These are phyloP conservation scores for Suillus bovinus DNA, from an alignment of 768 basidiomycete species.

Conservation along the genomic window DNA sequence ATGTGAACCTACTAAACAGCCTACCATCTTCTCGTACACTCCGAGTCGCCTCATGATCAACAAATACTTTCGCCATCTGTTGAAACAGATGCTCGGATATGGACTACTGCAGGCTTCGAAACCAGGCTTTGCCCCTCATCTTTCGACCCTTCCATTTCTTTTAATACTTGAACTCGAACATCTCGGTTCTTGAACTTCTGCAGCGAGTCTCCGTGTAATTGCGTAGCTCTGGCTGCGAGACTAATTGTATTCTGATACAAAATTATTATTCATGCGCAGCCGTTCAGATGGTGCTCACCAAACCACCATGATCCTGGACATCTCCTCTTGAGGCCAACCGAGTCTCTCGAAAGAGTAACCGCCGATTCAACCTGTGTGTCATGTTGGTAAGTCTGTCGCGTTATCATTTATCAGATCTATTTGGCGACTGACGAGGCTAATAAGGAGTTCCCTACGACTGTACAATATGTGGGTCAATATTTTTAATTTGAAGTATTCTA, in stretches of 20 bases:
- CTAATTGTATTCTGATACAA: not conserved
- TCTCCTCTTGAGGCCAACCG: not conserved
- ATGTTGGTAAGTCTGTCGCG: not conserved
- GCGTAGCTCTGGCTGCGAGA: not conserved
- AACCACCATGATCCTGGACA: not conserved
- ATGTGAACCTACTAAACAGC: not conserved
- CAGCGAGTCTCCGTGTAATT: not conserved
- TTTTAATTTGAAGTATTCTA: not conserved
- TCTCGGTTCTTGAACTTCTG: not conserved
- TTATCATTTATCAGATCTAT: not conserved
- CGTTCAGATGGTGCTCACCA: not conserved
- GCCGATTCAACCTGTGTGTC: not conserved
- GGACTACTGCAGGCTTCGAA: not conserved
- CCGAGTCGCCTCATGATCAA: not conserved
- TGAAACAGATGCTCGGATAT: not conserved
- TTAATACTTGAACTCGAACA: not conserved
- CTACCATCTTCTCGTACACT: not conserved
- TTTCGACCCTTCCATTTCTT: not conserved
- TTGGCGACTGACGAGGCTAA: slow-evolving; percentile 1
- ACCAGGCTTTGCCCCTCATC: not conserved
- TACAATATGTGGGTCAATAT: not conserved
- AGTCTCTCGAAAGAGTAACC: not conserved
- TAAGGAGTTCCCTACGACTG: slow-evolving; percentile 2
- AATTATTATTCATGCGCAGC: not conserved
- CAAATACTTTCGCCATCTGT: no score